These are phyloP conservation scores for Globisporangium spiculum DNA, from an alignment of 352 stramenopile species.

Conservation along the genomic window DNA sequence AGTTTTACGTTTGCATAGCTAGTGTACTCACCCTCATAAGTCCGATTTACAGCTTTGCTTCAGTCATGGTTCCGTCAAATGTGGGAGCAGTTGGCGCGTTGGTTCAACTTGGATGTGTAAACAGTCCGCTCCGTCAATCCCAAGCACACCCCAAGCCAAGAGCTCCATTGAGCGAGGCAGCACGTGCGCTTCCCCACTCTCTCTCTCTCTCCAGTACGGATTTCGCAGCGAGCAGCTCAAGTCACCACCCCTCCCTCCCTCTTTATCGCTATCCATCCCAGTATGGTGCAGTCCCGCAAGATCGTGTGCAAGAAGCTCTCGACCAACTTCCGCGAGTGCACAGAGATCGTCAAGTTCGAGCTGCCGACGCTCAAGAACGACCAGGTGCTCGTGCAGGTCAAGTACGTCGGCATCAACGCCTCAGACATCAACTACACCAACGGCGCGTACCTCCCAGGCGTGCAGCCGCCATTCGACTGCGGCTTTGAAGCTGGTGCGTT, in stretches of 20 bases:
- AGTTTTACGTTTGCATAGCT: background rate
- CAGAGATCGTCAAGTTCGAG: slow-evolving; percentile 51
- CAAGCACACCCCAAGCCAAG: background rate
- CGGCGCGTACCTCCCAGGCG: slow-evolving; percentile 44
- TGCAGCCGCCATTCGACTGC: slow-evolving; percentile 49
- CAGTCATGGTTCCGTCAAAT: slow-evolving; percentile 2
- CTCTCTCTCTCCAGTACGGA: slow-evolving; percentile 2
- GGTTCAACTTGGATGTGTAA: slow-evolving; percentile 15
- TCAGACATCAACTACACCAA: slow-evolving; percentile 64
- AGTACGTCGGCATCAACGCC: slow-evolving; percentile 44
- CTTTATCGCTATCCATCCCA: background rate
- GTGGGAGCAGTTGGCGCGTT: background rate
- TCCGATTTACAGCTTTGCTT: background rate
- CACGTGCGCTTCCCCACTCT: too few species aligned
- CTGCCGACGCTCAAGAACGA: slow-evolving; percentile 36
- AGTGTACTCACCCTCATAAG: background rate
- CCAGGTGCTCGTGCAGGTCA: slow-evolving; percentile 47
- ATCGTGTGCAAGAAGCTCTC: slow-evolving; percentile 80
- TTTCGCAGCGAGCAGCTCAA: slow-evolving; percentile 5
- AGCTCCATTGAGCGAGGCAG: background rate
- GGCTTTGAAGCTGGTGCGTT: slow-evolving; percentile 41
- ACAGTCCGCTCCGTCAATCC: background rate
- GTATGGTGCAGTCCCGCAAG: slow-evolving; percentile 61
- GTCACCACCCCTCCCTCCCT: background rate
- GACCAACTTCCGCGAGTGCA: slow-evolving; percentile 78